Evolutionary conservation across 2,329 filamentous ascomycete species (phyloP).

Genomic region (Fusarium sambucinum): DNA sequence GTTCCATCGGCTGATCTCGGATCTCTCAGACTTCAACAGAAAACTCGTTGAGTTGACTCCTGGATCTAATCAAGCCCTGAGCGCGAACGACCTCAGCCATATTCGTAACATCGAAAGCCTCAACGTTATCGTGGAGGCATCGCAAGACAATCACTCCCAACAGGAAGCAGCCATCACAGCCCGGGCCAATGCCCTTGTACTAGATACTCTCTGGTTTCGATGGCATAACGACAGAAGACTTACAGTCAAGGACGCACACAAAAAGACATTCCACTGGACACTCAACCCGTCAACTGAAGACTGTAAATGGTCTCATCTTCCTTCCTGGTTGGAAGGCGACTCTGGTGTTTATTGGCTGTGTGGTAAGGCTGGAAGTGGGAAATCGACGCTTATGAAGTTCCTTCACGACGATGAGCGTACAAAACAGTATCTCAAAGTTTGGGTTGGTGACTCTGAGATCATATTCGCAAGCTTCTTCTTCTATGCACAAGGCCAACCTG

Average conservation of each 20-base stretch:
- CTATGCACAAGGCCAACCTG: fast-evolving
- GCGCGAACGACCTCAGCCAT: too few relatives aligned
- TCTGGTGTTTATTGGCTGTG: background rate
- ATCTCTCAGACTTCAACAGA: background rate
- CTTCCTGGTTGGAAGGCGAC: fast-evolving
- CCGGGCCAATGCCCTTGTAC: background rate
- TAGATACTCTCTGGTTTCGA: background rate
- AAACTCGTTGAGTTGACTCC: background rate
- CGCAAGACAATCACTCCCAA: background rate
- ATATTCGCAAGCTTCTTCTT: background rate
- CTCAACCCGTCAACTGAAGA: too few relatives aligned
- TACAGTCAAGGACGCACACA: background rate
- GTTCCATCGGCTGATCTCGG: background rate
- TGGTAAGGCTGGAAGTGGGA: background rate
- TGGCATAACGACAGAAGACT: background rate
- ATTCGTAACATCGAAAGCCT: too few relatives aligned
- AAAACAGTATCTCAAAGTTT: fast-evolving
- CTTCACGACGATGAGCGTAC: fast-evolving
- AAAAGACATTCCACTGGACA: background rate
- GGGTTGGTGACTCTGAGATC: fast-evolving
- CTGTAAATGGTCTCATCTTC: too few relatives aligned
- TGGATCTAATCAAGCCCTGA: too few relatives aligned
- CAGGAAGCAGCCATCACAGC: background rate
- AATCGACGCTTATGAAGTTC: conserved; percentile 2
- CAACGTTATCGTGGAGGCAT: background rate